These are phyloP conservation scores for Infundibulicybe gibba DNA, from an alignment of 768 basidiomycete genomes.

Conservation along the genomic window DNA sequence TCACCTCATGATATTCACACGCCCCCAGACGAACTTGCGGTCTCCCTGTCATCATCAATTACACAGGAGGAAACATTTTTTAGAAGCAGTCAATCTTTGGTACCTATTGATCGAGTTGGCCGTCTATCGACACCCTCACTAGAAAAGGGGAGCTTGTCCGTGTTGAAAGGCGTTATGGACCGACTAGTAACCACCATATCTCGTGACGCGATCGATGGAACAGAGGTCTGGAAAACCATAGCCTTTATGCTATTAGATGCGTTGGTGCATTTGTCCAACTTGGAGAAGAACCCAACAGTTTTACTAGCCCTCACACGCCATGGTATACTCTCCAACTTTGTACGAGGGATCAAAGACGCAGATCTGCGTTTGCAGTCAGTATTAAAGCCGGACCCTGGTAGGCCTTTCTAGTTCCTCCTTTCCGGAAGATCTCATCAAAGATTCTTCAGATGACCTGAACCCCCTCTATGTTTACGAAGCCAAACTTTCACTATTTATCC, in stretches of 20 bases:
- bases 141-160: constrained; percentile 57
- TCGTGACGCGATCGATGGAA: constrained; percentile 91
- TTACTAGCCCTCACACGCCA: constrained; percentile 59
- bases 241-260: constrained; percentile 90
- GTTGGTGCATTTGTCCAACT: constrained; percentile 65
- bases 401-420: constrained; percentile 11
- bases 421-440: background rate
- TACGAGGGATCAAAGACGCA: constrained; percentile 78
- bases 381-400: constrained; percentile 89
- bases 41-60: constrained; percentile 35
- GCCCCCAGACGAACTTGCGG: constrained; percentile 1
- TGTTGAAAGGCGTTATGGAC: constrained; percentile 69
- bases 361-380: constrained; percentile 73
- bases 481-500: constrained; percentile 86
- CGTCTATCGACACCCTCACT: constrained; percentile 33
- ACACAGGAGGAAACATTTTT: constrained; percentile 37
- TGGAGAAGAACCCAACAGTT: constrained; percentile 65
- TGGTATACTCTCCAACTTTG: constrained; percentile 80
- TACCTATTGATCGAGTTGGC: constrained; percentile 17
- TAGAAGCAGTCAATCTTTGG: constrained; percentile 32
- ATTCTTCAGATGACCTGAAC: constrained; percentile 74
- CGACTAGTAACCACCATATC: constrained; percentile 69
- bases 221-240: constrained; percentile 96
- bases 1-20: constrained; percentile 20
- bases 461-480: constrained; percentile 92